Evolutionary conservation across 805 yeast species (phyloP), one percentile per base, ranked within the genome.

Genomic region (Blastobotrys mokoenaii): DNA sequence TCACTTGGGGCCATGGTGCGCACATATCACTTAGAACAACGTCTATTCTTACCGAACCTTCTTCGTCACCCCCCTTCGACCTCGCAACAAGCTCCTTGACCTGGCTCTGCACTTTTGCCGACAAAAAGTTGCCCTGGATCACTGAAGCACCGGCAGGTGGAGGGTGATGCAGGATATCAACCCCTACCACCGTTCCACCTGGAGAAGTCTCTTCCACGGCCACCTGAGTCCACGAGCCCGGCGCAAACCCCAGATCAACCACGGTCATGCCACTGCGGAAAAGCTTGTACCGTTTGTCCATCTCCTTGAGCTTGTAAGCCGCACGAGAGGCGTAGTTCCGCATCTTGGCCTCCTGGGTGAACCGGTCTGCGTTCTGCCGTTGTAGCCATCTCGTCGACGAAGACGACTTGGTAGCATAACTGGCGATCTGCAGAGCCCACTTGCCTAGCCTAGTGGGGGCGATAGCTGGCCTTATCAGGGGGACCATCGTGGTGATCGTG

Each of bases 161-260:
- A 14, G 73, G 71, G 43, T 80, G 76, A 6, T 85, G 82, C 16
- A 90, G 69, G 30, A 93, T 70, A 64, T 93, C 96, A 9, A 88
- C 84, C 3, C 96, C 96, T 10, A 87, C 59, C 2, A 87, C 77
- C 16, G 71, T 66, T 0, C 87, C 82, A 1, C 65, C 58, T 1
- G 72, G 71, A 15, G 62, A 57, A 1, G 79, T 71, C 45, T 74
- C 61, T 44, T 75, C 76, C 7, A 74, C 65, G 0, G 90, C 89
- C 1, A 86, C 89, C 59, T 87, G 95, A 7, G 90, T 77, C 96
- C 96, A 87, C 2, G 95, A 88, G 0, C 96, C 96, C 0, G 96
- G 96, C 0, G 96, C 95, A 61, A 79, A 88, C 0, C 96, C 73
- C 39, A 93, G 66, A 66, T 93, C 98, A 3, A 93, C 77, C 0